Conservation (phyloP, 2,329 filamentous ascomycete species). For the Sclerotinia nivalis region DNA sequence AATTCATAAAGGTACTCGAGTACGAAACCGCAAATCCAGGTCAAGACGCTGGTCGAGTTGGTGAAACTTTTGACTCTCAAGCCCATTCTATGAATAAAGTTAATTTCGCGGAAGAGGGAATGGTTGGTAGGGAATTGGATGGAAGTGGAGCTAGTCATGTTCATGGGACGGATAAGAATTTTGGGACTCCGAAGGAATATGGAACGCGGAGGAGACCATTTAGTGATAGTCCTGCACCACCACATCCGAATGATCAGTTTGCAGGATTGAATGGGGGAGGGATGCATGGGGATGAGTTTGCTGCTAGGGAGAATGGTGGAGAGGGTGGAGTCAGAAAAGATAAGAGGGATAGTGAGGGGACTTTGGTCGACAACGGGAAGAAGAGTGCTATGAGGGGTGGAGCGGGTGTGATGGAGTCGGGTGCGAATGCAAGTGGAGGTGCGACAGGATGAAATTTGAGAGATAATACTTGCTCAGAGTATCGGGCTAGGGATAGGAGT, state of each 20-base stretch:
- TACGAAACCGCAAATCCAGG: conserved; percentile 50
- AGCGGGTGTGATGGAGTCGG: not conserved
- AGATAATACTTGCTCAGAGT: not conserved
- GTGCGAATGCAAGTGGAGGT: not conserved
- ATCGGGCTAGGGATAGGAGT: not conserved
- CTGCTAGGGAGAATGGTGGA: not conserved
- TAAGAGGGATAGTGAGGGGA: conserved; percentile 2
- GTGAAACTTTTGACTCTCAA: not conserved
- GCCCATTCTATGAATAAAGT: not conserved
- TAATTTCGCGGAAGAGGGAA: not conserved
- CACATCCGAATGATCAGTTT: conserved; percentile 35
- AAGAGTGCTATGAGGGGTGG: not conserved
- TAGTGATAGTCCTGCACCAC: conserved; percentile 28
- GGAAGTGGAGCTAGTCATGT: not conserved
- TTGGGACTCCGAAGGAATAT: not conserved
- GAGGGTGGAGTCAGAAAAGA: not conserved
- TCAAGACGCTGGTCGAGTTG: conserved; percentile 27
- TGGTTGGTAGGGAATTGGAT: conserved; percentile 9
- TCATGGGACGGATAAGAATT: not conserved
- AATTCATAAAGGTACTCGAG: conserved; percentile 51
- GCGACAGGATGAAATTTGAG: not conserved
- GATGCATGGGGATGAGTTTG: conserved; percentile 11
- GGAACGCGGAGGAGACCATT: conserved; percentile 23
- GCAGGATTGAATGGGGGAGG: not conserved
- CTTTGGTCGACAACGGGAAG: conserved; percentile 6